A percentile compares a stretch with the other conserved stretches of the same genome.
Evolutionary conservation across 2,329 filamentous ascomycete species (phyloP).

Genomic region (Phyllosticta capitalensis): DNA sequence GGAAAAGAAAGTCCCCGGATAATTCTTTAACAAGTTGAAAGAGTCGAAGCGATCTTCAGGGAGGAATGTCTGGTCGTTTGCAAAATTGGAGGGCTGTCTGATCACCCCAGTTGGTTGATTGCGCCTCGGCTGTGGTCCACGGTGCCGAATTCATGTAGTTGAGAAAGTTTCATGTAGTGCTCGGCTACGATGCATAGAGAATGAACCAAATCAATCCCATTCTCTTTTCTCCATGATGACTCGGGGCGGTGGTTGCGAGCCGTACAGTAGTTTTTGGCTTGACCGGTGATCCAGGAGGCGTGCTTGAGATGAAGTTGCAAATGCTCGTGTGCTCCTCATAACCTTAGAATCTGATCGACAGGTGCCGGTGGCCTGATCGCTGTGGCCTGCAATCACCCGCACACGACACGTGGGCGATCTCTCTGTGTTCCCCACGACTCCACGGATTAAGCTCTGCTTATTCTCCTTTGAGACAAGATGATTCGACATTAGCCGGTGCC

Average conservation of each 20-base stretch:
- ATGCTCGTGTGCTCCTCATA: background rate
- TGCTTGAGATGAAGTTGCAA: background rate
- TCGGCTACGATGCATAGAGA: background rate
- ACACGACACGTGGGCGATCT: background rate
- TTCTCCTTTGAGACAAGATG: background rate
- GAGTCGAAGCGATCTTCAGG: background rate
- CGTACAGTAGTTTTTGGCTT: background rate
- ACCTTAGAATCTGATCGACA: background rate
- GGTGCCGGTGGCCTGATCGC: background rate
- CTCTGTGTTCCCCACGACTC: background rate
- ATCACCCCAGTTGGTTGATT: background rate
- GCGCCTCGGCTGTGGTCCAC: background rate
- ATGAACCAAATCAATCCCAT: background rate
- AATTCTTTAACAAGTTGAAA: background rate
- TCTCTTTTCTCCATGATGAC: background rate
- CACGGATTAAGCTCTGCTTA: background rate
- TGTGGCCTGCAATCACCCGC: background rate
- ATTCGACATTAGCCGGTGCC: background rate
- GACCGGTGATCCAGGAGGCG: background rate
- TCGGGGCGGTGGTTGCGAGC: background rate
- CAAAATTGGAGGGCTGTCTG: background rate
- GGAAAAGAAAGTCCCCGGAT: background rate
- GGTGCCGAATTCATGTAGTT: background rate
- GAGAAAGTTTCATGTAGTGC: background rate
- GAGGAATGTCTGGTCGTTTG: background rate